Evolutionary conservation across 2,329 filamentous ascomycete genomes (phyloP), one percentile per base, ranked within the genome.

Genomic region (Scedosporium aurantiacum): DNA sequence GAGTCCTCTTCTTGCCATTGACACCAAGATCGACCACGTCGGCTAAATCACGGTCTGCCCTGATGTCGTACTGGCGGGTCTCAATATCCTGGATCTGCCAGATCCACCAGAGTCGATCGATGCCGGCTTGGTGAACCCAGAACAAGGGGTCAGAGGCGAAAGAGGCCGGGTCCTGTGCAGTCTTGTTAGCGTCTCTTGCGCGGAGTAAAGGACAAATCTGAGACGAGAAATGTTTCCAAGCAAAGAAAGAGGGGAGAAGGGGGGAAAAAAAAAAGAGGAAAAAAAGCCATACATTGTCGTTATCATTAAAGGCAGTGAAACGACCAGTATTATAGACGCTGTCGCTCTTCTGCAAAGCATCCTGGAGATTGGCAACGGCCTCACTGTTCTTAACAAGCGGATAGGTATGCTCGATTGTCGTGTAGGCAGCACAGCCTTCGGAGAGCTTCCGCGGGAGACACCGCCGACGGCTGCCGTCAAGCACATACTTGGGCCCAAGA

Each of bases 391-490:
- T 60, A 55, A 66, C 58, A 16, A 65, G 56, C 3, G 47, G 61
- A 60, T 62, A 64, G 0, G 61, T 61, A 32, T 43, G 55, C 18
- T 72, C 68, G 50, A 67, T 68, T 16, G 63, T 66, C 8, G 67
- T 68, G 23, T 72, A 60, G 58, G 71, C 40, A n/a, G 56, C 61
- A 4, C 63, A 47, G 2, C 25, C 41, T 18, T 45, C 61, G 32
- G 66, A 68, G 0, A 73, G 60, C 16, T 74, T 74, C 0, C 75
- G 71, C 62, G 72, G 72, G 52, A 78, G 64, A 64, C 75, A 76
- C 50, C 32, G 32, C 2, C 76, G 75, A 1, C 76, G 76, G 66
- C 78, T 78, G 63, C 74, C 75, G 7, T 66, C 66, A 0, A 75
- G 68, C 5, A 66, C 66, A 0, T 65, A 65, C 6, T 70, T 70